Conservation (phyloP, 2,329 filamentous ascomycete species). For the Scedosporium apiospermum region DNA sequence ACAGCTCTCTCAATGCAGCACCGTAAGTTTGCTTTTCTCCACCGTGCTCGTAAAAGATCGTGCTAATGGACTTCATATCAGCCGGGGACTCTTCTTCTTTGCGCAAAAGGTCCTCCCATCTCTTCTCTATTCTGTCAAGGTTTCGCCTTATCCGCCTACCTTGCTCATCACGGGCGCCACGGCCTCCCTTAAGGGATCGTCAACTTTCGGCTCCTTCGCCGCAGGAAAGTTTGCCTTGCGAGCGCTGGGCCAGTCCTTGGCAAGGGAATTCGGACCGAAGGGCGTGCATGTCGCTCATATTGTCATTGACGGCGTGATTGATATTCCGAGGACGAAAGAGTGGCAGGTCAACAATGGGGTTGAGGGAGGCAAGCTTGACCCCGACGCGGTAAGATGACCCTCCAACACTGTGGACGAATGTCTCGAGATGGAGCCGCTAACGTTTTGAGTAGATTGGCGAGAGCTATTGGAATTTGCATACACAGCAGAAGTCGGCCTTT, state of each 20-base stretch:
- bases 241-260: constrained; percentile 64
- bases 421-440: neutral
- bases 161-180: constrained; percentile 84
- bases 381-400: constrained; percentile 55
- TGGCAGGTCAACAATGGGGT: constrained; percentile 31
- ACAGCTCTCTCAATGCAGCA: constrained; percentile 33
- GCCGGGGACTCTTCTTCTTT: constrained; percentile 66
- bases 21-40: constrained; percentile 30
- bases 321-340: constrained; percentile 62
- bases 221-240: constrained; percentile 72
- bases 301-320: constrained; percentile 77
- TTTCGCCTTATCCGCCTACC: constrained; percentile 57
- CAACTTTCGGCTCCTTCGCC: constrained; percentile 62
- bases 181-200: constrained; percentile 64
- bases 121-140: constrained; percentile 51
- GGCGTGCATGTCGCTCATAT: constrained; percentile 78
- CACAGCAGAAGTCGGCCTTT: constrained; percentile 68
- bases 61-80: constrained; percentile 16
- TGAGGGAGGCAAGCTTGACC: constrained; percentile 55
- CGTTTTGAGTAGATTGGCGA: constrained; percentile 60
- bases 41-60: neutral
- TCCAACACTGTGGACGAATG: neutral
- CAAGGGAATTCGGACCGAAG: constrained; percentile 74
- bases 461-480: constrained; percentile 75
- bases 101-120: constrained; percentile 62